These are phyloP conservation scores for Gossypium bickii DNA, from an alignment of 345 rosid genomes.

Conservation along the genomic window DNA sequence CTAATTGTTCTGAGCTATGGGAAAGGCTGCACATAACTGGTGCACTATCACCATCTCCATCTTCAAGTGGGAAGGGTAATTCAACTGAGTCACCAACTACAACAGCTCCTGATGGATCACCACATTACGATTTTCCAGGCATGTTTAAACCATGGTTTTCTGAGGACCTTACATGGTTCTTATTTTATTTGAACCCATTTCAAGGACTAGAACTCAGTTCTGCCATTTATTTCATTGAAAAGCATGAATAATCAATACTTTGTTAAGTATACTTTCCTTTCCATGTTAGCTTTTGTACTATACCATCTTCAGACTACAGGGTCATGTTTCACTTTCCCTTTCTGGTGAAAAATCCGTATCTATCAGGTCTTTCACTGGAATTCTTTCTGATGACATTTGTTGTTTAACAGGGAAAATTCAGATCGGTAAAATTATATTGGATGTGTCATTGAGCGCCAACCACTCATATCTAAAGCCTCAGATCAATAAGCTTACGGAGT, in stretches of 20 bases:
- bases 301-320: not conserved
- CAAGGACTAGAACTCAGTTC: not conserved
- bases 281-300: not conserved
- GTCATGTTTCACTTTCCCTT: not conserved
- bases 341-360: not conserved
- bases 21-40: conserved; percentile 56
- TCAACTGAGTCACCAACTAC: conserved; percentile 36
- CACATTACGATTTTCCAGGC: conserved; percentile 40
- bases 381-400: conserved; percentile 1
- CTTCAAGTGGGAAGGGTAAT: conserved; percentile 31
- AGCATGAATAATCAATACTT: not conserved
- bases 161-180: not conserved
- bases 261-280: not conserved
- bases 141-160: conserved; percentile 7
- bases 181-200: not conserved
- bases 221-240: not conserved
- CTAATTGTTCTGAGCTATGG: conserved; percentile 88
- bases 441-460: conserved; percentile 47
- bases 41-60: conserved; percentile 40
- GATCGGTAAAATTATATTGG: conserved; percentile 60
- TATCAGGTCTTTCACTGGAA: not conserved
- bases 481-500: conserved; percentile 40
- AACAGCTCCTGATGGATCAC: conserved; percentile 33
- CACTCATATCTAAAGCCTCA: conserved; percentile 53
- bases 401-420: conserved; percentile 37